Evolutionary conservation across 352 stramenopile genomes (phyloP), one percentile per base, ranked within the genome.

Genomic region (Globisporangium okanoganense): DNA sequence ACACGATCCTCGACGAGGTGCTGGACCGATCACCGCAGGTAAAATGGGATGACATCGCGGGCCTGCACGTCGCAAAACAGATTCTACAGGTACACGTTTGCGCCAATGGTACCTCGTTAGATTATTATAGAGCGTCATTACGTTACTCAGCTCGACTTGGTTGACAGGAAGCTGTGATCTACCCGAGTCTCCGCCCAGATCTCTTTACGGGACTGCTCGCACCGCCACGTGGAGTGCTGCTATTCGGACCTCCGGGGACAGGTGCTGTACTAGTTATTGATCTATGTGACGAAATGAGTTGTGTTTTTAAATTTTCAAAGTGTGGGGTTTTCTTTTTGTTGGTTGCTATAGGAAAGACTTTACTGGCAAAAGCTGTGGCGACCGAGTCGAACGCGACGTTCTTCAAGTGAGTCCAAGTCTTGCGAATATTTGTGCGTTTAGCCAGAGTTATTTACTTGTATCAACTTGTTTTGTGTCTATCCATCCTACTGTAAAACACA

Each of bases 1-100:
- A 95, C 59, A 87, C 78, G 13, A 89, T 96, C 47, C 52, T 96
- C 20, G 83, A 95, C 47, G 87, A 96, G 55, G 84, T 96, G 45
- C 60, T 94, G 29, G 82, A 96, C 31, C 75, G 80, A 27, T 94
- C 85, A 1, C 87, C 86, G 1, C 79, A 83, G 22, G 83, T 96
- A 3, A 70, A 72, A 36, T 97, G 88, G 88, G 70, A 72, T 12
- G 87, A 97, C 54, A 91, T 97, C 67, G 83, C 83, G 0, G 88
- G 88, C 1, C 61, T 97, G 25, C 69, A 82, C 9, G 67, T 94
- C 27, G 88, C 88, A 20, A 97, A 97, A 70, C 83, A 94, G 60
- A 93, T 95, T 45, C 71, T 96, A 40, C 84, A 95, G 80, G 84
- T 93, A 52, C 36, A n/a, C 7, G 24, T 3, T 14, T 61, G 36